A percentile compares a stretch with the other conserved stretches of the same genome.
Evolutionary conservation across 1,284 basidiomycete genomes (phyloP).

Genomic region (Malassezia sympodialis): DNA sequence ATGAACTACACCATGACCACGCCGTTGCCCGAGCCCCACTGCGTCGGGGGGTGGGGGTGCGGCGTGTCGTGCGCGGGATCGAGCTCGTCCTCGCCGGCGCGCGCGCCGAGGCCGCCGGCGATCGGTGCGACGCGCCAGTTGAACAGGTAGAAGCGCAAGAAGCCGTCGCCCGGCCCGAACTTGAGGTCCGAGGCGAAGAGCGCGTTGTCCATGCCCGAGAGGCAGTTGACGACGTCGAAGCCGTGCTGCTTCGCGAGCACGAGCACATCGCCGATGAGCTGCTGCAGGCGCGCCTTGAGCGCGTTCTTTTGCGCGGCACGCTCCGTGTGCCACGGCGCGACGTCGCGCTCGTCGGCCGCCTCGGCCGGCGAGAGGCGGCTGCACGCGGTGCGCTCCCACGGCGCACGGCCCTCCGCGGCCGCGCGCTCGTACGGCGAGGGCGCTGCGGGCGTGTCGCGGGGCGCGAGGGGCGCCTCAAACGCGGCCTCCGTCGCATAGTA

Average conservation of each 20-base stretch:
- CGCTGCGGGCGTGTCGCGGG: neutral
- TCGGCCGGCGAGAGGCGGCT: slow-evolving; percentile 28
- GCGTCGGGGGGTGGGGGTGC: slow-evolving; percentile 11
- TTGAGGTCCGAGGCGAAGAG: slow-evolving; percentile 65
- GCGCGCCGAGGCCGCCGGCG: slow-evolving; percentile 37
- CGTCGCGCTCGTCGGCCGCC: slow-evolving; percentile 25
- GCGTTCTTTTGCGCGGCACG: slow-evolving; percentile 56
- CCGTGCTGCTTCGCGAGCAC: slow-evolving; percentile 63
- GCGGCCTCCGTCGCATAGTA: slow-evolving; percentile 59
- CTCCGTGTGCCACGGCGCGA: slow-evolving; percentile 40
- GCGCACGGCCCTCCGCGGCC: neutral
- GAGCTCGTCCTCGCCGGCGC: slow-evolving; percentile 35
- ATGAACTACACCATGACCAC: slow-evolving; percentile 41
- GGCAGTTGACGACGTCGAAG: slow-evolving; percentile 92
- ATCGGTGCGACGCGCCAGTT: slow-evolving; percentile 42
- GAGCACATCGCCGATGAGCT: slow-evolving; percentile 66
- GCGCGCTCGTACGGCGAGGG: slow-evolving; percentile 10
- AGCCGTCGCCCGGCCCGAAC: slow-evolving; percentile 83
- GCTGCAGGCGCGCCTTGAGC: slow-evolving; percentile 63
- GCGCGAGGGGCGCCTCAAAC: slow-evolving; percentile 10
- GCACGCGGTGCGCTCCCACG: slow-evolving; percentile 27
- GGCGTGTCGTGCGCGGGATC: slow-evolving; percentile 30
- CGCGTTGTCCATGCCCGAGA: slow-evolving; percentile 89
- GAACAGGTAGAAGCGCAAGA: slow-evolving; percentile 76
- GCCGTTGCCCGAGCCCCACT: slow-evolving; percentile 34